phyloP scores from a whole-genome alignment of 371 early-diverging fungal species.

The Mucor ambiguus region DNA sequence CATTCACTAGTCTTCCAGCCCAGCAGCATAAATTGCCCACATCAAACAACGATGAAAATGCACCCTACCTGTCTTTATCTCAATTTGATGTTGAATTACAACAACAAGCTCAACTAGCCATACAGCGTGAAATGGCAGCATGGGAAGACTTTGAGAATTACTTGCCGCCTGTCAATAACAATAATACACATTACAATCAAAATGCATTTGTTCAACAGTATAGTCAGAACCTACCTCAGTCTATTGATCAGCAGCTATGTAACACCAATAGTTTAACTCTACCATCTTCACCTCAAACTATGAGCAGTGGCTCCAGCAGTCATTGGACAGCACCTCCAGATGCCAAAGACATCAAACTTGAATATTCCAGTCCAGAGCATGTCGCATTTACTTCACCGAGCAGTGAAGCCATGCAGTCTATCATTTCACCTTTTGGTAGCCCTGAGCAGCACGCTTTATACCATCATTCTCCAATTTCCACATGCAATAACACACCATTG shows the following conservation, averaged over 20 bases:
- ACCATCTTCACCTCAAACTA: neutral
- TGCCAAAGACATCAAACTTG: conserved; percentile 2
- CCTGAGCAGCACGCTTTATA: conserved; percentile 11
- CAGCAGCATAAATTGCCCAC: neutral
- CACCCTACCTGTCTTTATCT: conserved; percentile 28
- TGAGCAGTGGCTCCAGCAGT: neutral
- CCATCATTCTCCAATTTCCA: conserved; percentile 4
- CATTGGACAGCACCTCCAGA: neutral
- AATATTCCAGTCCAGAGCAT: conserved; percentile 9
- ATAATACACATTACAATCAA: neutral
- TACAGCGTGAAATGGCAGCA: conserved; percentile 33
- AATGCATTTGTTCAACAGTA: conserved; percentile 1
- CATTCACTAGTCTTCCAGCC: conserved; percentile 6
- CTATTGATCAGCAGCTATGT: neutral
- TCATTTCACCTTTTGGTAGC: conserved; percentile 19
- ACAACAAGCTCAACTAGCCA: conserved; percentile 43
- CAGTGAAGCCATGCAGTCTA: conserved; percentile 14
- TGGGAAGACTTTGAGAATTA: conserved; percentile 48
- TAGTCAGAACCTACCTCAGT: neutral
- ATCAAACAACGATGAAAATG: neutral
- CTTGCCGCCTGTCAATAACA: conserved; percentile 21
- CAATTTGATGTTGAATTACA: conserved; percentile 45
- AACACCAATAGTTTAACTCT: neutral
- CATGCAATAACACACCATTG: conserved; percentile 10
- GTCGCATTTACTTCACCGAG: conserved; percentile 10